Conservation (phyloP, 2,329 filamentous ascomycete species). For the Penicillium sp. region DNA sequence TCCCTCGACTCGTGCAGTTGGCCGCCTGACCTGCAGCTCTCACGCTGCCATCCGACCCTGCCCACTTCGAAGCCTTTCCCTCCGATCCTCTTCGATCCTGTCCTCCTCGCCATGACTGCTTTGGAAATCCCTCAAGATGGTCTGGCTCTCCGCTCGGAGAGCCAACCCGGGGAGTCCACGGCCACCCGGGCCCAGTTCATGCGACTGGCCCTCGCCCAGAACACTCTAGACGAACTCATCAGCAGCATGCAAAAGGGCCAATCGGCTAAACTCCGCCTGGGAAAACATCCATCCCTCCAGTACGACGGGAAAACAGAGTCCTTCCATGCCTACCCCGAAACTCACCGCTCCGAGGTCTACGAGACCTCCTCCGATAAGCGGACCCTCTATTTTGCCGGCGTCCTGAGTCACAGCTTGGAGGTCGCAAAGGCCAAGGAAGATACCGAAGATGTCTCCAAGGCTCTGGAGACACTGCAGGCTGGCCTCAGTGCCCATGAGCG, state of each 20-base stretch:
- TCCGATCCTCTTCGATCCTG: conserved; percentile 10
- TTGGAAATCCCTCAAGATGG: conserved; percentile 45
- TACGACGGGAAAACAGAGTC: conserved; percentile 61
- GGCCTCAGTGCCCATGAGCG: conserved; percentile 63
- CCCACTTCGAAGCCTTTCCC: conserved; percentile 23
- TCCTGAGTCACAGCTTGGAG: conserved; percentile 61
- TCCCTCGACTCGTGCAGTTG: conserved; percentile 37
- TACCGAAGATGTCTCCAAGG: conserved; percentile 62
- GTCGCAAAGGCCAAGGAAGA: conserved; percentile 60
- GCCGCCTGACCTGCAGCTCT: conserved; percentile 44
- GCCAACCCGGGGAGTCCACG: conserved; percentile 34
- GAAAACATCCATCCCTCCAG: conserved; percentile 59
- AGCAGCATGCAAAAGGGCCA: conserved; percentile 47
- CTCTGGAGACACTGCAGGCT: conserved; percentile 62
- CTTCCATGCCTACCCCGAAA: conserved; percentile 58
- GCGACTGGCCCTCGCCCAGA: conserved; percentile 51
- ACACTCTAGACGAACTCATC: conserved; percentile 51
- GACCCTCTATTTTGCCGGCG: conserved; percentile 59
- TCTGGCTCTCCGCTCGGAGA: conserved; percentile 43
- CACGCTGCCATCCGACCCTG: conserved; percentile 40
- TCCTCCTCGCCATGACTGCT: conserved; percentile 35
- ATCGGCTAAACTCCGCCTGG: conserved; percentile 50
- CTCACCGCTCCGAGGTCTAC: conserved; percentile 64
- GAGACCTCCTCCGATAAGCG: conserved; percentile 46
- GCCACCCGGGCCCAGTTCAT: conserved; percentile 49